These are phyloP conservation scores for Piper betle DNA, from an alignment of 164 flowering plant genomes.

Conservation along the genomic window DNA sequence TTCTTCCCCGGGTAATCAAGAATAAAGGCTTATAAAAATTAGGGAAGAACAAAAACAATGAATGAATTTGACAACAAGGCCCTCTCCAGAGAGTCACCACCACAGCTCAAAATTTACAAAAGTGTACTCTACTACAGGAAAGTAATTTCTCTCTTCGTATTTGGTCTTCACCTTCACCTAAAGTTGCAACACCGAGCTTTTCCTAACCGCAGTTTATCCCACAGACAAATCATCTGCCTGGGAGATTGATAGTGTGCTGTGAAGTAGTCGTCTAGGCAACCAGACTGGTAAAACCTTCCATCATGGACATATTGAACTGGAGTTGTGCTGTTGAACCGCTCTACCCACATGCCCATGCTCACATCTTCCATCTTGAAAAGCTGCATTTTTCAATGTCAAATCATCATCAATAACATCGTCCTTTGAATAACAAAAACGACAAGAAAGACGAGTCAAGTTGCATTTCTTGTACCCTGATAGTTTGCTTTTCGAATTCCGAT, in stretches of 20 bases:
- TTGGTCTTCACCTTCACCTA: constrained; percentile 25
- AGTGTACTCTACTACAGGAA: neutral
- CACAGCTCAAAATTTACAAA: neutral
- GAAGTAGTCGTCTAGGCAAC: constrained; percentile 60
- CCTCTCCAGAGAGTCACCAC: neutral
- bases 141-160: too few relatives aligned
- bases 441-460: neutral
- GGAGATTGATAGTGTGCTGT: constrained; percentile 91
- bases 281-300: constrained; percentile 66
- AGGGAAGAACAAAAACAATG: neutral
- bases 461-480: constrained; percentile 41
- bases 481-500: constrained; percentile 65
- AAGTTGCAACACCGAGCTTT: constrained; percentile 62
- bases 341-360: constrained; percentile 91
- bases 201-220: constrained; percentile 51
- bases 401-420: neutral
- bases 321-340: constrained; percentile 42
- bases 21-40: neutral
- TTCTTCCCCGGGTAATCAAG: neutral
- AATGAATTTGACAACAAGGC: neutral
- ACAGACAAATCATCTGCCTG: constrained; percentile 75
- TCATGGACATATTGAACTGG: constrained; percentile 52
- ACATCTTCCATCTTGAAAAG: constrained; percentile 87
- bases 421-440: neutral
- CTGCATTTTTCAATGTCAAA: constrained; percentile 19